Evolutionary conservation across 352 stramenopile species (phyloP).

Genomic region (Thraustochytrium sp.): DNA sequence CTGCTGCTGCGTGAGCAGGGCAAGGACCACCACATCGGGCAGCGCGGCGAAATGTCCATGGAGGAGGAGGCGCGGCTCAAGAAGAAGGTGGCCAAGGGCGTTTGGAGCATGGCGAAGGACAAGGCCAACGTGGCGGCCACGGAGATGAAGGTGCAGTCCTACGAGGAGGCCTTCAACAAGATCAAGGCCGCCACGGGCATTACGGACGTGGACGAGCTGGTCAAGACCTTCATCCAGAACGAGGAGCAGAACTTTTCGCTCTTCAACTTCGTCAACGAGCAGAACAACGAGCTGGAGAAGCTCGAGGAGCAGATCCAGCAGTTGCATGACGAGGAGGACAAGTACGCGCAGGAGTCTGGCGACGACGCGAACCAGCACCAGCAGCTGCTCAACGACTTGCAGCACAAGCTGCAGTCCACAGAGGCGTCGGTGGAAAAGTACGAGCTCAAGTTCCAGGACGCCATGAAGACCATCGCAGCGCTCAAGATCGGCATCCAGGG

Average conservation of each 20-base stretch:
- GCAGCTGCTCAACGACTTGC: slow-evolving; percentile 74
- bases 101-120: slow-evolving; percentile 50
- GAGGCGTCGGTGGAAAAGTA: slow-evolving; percentile 78
- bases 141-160: slow-evolving; percentile 82
- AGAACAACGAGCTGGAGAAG: slow-evolving; percentile 86
- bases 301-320: slow-evolving; percentile 70
- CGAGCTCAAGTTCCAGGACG: slow-evolving; percentile 76
- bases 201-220: slow-evolving; percentile 80
- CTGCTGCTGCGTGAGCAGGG: slow-evolving; percentile 47
- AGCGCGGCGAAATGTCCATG: slow-evolving; percentile 42
- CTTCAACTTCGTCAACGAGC: slow-evolving; percentile 90
- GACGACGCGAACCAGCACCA: slow-evolving; percentile 79
- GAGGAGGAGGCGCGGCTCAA: slow-evolving; percentile 48
- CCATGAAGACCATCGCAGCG: slow-evolving; percentile 75
- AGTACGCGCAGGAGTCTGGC: slow-evolving; percentile 70
- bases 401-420: slow-evolving; percentile 65
- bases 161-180: slow-evolving; percentile 88
- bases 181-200: slow-evolving; percentile 86
- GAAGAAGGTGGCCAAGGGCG: slow-evolving; percentile 44
- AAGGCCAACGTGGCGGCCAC: slow-evolving; percentile 48
- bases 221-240: slow-evolving; percentile 85
- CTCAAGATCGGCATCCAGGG: slow-evolving; percentile 68
- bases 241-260: slow-evolving; percentile 94
- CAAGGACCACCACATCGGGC: slow-evolving; percentile 17
- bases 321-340: slow-evolving; percentile 67